Conservation (phyloP, 495 filamentous ascomycete species). For the Collariella sp. region DNA sequence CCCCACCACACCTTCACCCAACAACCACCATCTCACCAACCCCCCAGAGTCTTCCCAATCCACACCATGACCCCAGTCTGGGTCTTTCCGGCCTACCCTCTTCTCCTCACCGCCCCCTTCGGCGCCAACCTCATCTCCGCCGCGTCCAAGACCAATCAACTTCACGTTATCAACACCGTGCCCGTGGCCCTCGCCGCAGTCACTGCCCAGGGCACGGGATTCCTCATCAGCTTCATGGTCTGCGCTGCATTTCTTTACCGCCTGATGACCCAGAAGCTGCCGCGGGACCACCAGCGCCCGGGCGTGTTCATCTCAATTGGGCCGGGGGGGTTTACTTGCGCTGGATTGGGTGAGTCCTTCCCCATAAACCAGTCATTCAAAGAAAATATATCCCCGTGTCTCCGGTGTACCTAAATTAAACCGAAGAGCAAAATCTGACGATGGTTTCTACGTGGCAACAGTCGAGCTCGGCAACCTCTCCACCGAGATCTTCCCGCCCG, state of each 20-base stretch:
- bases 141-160: conserved; percentile 23
- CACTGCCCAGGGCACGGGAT: conserved; percentile 73
- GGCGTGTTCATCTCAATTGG: conserved; percentile 82
- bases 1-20: not conserved
- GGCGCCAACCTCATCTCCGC: conserved; percentile 56
- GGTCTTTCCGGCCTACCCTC: conserved; percentile 86
- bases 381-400: too few relatives aligned
- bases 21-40: not conserved
- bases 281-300: conserved; percentile 63
- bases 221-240: conserved; percentile 77
- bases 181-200: conserved; percentile 62
- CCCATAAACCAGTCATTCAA: not conserved
- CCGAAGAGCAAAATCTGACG: not conserved
- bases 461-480: conserved; percentile 38
- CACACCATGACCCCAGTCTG: conserved; percentile 84
- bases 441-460: conserved; percentile 3
- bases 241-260: conserved; percentile 80
- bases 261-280: conserved; percentile 86
- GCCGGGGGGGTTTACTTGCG: conserved; percentile 69
- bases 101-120: conserved; percentile 70
- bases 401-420: too few relatives aligned
- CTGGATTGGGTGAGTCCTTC: conserved; percentile 42
- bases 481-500: conserved; percentile 30
- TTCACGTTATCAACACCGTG: conserved; percentile 42
- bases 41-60: conserved; percentile 57